Evolutionary conservation across 768 basidiomycete genomes (phyloP), one percentile per base, ranked within the genome.

Genomic region (Amanita polypyramis): DNA sequence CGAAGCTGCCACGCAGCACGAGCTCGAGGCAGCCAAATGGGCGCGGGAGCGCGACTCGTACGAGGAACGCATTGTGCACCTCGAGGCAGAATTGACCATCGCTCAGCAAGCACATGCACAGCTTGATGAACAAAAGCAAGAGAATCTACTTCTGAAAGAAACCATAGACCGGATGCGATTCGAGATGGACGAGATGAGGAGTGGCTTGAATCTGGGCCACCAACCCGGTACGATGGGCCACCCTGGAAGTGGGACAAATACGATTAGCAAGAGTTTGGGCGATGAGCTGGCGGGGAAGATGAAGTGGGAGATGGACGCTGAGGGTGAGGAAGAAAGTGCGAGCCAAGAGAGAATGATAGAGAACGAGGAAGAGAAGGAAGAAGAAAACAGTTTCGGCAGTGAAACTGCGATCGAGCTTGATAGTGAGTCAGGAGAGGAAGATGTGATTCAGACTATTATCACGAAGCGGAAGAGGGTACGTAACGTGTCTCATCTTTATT

Each of bases 161-260:
- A 96, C 93, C 1, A 97, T 97, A 55, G 93, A 96, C 60, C 76
- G 92, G 40, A 83, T 96, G 77, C 75, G 89, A 27, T 95, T 85
- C 54, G 94, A 97, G 57, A 79, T 97, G 74, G 93, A 97, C 55
- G 91, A 94, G 64, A 77, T 94, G 72, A 74, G 91, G 34, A 77
- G 67, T 45, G 67, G 70, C 4, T 60, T 65, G 33, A 64, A 57
- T 25, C 64, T 34, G 65, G 63, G n/a, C 56, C 51, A 17, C 61
- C 58, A 34, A 58, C 60, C 10, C 67, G 65, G 10, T 62, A 67
- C 0, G 63, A 66, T 11, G 75, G 71, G 27, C 57, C 39, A 19
- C 3, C 49, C 53, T 40, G 68, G 65, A 35, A 89, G 80, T 56
- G 67, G 62, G 14, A 65, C 65, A 27, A 76, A 73, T 35, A 81